Evolutionary conservation across 2,329 filamentous ascomycete species (phyloP).

Genomic region (Rosellinia necatrix): DNA sequence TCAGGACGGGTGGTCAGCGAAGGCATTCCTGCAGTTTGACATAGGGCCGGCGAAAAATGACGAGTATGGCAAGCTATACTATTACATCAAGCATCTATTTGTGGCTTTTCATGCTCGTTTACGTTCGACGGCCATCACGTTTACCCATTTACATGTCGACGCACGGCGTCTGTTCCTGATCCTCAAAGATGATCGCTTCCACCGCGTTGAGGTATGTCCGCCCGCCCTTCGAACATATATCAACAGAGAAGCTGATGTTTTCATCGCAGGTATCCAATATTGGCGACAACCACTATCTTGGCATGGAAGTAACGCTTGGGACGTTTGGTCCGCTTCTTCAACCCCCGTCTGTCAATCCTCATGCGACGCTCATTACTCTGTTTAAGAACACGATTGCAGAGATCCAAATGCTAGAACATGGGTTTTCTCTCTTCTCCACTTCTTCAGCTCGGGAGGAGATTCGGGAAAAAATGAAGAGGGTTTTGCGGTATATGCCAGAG

Average conservation of each 20-base stretch:
- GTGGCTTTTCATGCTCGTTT: slow-evolving; percentile 14
- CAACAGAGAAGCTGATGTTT: neutral
- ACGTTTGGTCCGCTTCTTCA: neutral
- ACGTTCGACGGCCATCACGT: neutral
- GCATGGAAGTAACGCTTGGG: neutral
- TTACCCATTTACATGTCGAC: slow-evolving; percentile 7
- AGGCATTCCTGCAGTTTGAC: slow-evolving; percentile 19
- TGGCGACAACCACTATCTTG: slow-evolving; percentile 1
- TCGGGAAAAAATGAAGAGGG: neutral
- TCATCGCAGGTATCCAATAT: neutral
- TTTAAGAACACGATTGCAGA: slow-evolving; percentile 16
- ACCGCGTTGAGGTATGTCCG: neutral
- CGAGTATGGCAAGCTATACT: slow-evolving; percentile 22
- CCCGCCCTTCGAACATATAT: too few relatives aligned
- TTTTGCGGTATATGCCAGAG: neutral
- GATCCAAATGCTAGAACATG: neutral
- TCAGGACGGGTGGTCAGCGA: slow-evolving; percentile 8
- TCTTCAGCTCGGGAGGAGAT: neutral
- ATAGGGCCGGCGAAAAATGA: slow-evolving; percentile 21
- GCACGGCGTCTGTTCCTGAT: neutral
- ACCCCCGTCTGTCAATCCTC: neutral
- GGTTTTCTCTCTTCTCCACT: too few relatives aligned
- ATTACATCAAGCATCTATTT: slow-evolving; percentile 19
- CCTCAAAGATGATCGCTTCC: neutral
- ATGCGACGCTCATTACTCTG: slow-evolving; percentile 20